phyloP scores from a whole-genome alignment of 139 green algal species.

The Micromonas commoda region DNA sequence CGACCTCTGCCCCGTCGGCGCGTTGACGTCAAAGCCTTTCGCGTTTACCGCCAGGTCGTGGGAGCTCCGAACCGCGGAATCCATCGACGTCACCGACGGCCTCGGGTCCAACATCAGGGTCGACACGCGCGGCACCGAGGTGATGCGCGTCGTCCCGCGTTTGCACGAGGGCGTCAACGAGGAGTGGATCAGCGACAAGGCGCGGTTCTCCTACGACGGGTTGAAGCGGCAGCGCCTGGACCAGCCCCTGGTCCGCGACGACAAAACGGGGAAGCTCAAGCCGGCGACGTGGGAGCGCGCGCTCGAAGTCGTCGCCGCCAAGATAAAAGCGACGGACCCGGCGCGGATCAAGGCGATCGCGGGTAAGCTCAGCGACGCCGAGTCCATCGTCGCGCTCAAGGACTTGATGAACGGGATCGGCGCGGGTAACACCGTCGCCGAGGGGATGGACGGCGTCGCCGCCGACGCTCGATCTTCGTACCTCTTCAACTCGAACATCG shows the following conservation, averaged over 20 bases:
- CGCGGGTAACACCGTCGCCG: conserved; percentile 57
- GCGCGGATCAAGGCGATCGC: conserved; percentile 66
- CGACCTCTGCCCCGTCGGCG: conserved; percentile 96
- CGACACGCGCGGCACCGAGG: conserved; percentile 71
- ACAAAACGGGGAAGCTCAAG: conserved; percentile 42
- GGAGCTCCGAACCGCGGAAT: conserved; percentile 92
- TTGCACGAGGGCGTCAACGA: conserved; percentile 96
- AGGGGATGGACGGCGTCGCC: conserved; percentile 41
- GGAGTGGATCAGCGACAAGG: conserved; percentile 97
- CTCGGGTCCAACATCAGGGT: conserved; percentile 85
- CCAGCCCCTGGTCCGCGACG: conserved; percentile 69
- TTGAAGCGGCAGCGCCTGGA: conserved; percentile 88
- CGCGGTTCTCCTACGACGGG: conserved; percentile 92
- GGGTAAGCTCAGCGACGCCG: conserved; percentile 87
- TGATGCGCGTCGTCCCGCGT: conserved; percentile 88
- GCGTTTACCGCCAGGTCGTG: conserved; percentile 94
- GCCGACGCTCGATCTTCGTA: conserved; percentile 85
- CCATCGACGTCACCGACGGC: conserved; percentile 83
- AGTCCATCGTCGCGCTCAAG: conserved; percentile 88
- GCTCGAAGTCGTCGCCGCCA: conserved; percentile 34
- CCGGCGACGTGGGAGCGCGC: conserved; percentile 62
- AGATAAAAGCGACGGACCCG: conserved; percentile 36
- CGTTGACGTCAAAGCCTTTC: conserved; percentile 92
- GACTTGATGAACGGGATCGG: conserved; percentile 56
- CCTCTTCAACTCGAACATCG: conserved; percentile 79